phyloP scores from a whole-genome alignment of 192 early-diverging fungal genomes.

The Linnemannia zychae region DNA sequence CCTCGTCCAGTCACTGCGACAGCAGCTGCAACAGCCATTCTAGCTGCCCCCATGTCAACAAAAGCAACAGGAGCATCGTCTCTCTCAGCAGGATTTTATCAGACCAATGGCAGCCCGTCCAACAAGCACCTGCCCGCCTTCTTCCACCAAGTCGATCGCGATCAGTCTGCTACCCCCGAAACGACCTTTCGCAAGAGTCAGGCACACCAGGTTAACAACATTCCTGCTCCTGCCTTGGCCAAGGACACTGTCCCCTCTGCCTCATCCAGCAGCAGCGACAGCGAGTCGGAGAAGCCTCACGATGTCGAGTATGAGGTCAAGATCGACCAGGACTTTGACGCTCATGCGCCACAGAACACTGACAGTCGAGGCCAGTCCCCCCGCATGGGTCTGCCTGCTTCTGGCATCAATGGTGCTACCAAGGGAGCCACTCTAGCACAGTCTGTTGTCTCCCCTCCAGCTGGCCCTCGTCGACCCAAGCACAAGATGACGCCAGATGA shows the following conservation, averaged over 20 bases:
- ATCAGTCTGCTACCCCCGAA: conserved; percentile 51
- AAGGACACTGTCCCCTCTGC: background rate
- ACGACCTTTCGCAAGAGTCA: conserved; percentile 28
- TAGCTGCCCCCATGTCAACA: conserved; percentile 6
- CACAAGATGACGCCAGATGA: conserved; percentile 63
- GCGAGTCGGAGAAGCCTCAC: conserved; percentile 22
- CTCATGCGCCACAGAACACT: conserved; percentile 42
- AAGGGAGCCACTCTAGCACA: background rate
- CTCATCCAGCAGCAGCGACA: conserved; percentile 11
- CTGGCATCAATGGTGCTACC: background rate
- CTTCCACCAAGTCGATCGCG: conserved; percentile 50
- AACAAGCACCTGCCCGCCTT: conserved; percentile 52
- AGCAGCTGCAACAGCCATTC: background rate
- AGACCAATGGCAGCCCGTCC: conserved; percentile 34
- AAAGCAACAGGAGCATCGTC: conserved; percentile 7
- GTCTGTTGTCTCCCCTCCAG: conserved; percentile 23
- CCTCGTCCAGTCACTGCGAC: conserved; percentile 34
- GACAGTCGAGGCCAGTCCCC: conserved; percentile 40
- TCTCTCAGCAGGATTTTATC: conserved; percentile 18
- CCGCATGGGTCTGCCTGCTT: conserved; percentile 27
- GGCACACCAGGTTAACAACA: background rate
- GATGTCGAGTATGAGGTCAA: conserved; percentile 63
- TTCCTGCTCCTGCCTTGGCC: background rate
- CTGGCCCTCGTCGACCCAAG: conserved; percentile 45
- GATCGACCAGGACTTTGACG: conserved; percentile 60